Percentiles rank a stretch among this genome's conserved stretches.
Evolutionary conservation across 352 stramenopile genomes (phyloP).

Genomic region (Halophytophthora polymorphica): DNA sequence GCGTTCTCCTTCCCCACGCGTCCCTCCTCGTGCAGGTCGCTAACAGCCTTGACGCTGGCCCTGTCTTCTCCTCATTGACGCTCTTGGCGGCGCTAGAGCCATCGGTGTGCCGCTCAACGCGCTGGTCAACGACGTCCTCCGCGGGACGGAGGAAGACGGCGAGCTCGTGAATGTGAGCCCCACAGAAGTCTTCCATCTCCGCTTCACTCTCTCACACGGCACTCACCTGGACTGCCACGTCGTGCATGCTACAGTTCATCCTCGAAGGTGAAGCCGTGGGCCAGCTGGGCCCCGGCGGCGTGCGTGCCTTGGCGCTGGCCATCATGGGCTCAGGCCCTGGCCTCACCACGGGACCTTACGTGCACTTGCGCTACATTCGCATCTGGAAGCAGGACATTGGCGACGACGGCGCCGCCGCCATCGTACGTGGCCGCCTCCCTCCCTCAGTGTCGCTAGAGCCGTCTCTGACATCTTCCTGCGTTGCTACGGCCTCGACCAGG

Average conservation of each 20-base stretch:
- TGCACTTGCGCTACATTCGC: slow-evolving; percentile 66
- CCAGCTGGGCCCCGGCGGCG: slow-evolving; percentile 50
- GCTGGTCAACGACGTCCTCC: slow-evolving; percentile 68
- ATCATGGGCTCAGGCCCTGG: slow-evolving; percentile 64
- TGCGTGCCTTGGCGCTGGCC: slow-evolving; percentile 64
- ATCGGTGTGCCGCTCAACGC: slow-evolving; percentile 67
- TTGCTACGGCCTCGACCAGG: slow-evolving; percentile 13
- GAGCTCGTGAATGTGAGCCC: slow-evolving; percentile 66
- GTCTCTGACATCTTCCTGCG: neutral
- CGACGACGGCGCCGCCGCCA: slow-evolving; percentile 63
- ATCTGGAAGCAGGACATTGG: slow-evolving; percentile 82
- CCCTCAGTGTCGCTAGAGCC: neutral
- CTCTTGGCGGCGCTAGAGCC: slow-evolving; percentile 23
- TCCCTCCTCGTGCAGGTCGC: neutral
- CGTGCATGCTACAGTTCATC: slow-evolving; percentile 46
- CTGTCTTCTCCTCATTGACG: neutral
- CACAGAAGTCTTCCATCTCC: neutral
- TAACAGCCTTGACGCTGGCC: neutral
- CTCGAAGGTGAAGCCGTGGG: slow-evolving; percentile 69
- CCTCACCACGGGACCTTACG: slow-evolving; percentile 63
- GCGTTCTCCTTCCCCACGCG: neutral
- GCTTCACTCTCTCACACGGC: neutral
- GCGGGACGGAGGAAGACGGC: slow-evolving; percentile 60
- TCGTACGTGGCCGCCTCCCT: slow-evolving; percentile 32
- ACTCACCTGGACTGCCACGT: neutral